Percentiles rank a stretch among this genome's conserved stretches.
These are phyloP conservation scores for Acrocalymma vagum DNA, from an alignment of 2,329 filamentous ascomycete species.

Conservation along the genomic window DNA sequence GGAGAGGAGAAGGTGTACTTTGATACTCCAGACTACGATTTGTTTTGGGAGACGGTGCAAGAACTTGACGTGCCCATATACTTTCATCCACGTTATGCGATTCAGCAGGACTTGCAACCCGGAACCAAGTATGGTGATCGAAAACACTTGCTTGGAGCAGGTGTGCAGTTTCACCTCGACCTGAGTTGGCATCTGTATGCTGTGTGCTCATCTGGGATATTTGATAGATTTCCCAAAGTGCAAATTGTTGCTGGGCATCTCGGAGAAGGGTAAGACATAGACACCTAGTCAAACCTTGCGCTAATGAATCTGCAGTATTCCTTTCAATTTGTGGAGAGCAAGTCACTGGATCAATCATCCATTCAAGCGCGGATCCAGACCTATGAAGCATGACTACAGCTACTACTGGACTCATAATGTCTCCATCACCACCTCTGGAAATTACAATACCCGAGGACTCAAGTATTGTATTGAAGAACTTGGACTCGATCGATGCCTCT, in stretches of 20 bases:
- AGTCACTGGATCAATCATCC: conserved; percentile 57
- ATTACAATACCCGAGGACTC: conserved; percentile 51
- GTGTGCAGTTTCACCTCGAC: conserved; percentile 52
- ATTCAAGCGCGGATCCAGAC: conserved; percentile 47
- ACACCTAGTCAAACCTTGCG: background rate
- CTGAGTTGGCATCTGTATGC: conserved; percentile 57
- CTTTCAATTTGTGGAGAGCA: conserved; percentile 52
- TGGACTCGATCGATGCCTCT: conserved; percentile 51
- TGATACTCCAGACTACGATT: conserved; percentile 40
- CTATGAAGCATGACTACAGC: conserved; percentile 48
- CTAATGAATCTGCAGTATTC: conserved; percentile 43
- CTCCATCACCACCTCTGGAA: conserved; percentile 53
- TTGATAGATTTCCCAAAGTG: conserved; percentile 52
- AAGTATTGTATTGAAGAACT: conserved; percentile 53
- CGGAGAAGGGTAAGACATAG: conserved; percentile 46
- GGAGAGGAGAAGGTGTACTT: conserved; percentile 42
- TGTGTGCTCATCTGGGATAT: conserved; percentile 53
- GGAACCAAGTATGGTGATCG: conserved; percentile 39
- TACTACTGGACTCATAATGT: conserved; percentile 54
- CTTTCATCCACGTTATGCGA: conserved; percentile 43
- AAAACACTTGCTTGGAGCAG: conserved; percentile 37
- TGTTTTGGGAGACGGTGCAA: conserved; percentile 41
- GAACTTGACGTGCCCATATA: conserved; percentile 45
- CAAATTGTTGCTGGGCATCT: conserved; percentile 56
- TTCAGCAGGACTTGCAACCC: conserved; percentile 28